A percentile compares a stretch with the other conserved stretches of the same genome.
Evolutionary conservation across 2,329 filamentous ascomycete genomes (phyloP).

Genomic region (Ilyonectria robusta): DNA sequence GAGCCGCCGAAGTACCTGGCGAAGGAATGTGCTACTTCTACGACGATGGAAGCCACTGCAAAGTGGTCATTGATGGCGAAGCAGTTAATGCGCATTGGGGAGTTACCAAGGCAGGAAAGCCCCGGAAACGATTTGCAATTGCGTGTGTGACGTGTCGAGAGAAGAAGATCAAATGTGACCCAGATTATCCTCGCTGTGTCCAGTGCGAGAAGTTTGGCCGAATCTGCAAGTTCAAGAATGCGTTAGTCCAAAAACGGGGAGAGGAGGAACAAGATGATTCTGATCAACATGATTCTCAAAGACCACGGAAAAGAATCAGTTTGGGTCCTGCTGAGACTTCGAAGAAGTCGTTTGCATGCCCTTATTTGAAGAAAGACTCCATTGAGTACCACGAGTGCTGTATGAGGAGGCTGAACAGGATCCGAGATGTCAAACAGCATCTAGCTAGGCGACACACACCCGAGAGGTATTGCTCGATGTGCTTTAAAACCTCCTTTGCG

Average conservation of each 20-base stretch:
- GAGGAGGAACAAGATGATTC: too few species aligned
- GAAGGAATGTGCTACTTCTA: constrained; percentile 90
- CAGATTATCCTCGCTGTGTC: constrained; percentile 87
- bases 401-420: too few species aligned
- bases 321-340: too few species aligned
- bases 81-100: constrained; percentile 93
- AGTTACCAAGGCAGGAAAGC: constrained; percentile 93
- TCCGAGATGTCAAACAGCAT: too few species aligned
- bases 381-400: too few species aligned
- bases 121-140: constrained; percentile 89
- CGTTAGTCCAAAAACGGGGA: constrained; percentile 81
- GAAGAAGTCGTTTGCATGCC: too few species aligned
- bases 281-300: too few species aligned
- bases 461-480: too few species aligned
- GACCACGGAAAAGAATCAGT: too few species aligned
- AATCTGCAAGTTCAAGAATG: constrained; percentile 87
- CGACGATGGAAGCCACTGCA: constrained; percentile 86
- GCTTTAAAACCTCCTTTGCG: too few species aligned
- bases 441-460: too few species aligned
- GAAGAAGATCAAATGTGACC: constrained; percentile 98
- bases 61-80: constrained; percentile 87
- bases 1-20: constrained; percentile 77
- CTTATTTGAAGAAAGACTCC: too few species aligned
- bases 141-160: constrained; percentile 94
- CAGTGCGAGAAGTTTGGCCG: constrained; percentile 94